Conservation (phyloP, 305 asterid species). For the Euphrasia arctica region DNA sequence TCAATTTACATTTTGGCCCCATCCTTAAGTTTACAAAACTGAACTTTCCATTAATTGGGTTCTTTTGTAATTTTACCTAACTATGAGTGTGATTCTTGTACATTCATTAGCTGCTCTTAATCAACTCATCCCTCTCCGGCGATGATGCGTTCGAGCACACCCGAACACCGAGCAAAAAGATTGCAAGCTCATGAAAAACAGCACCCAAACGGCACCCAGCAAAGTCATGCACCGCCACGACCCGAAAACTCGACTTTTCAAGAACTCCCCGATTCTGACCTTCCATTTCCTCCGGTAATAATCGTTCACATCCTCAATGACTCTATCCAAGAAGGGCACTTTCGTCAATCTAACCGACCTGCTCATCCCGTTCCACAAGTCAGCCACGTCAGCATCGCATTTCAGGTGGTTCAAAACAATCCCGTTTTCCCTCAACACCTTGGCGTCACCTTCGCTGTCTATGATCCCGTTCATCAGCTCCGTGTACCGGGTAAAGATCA, state of each 20-base stretch:
- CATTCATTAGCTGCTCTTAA: too few species aligned
- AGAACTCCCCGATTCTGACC: slow-evolving; percentile 44
- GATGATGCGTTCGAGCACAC: slow-evolving; percentile 27
- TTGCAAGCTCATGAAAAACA: slow-evolving; percentile 35
- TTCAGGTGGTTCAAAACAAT: too few species aligned
- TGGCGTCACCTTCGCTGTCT: slow-evolving; percentile 17
- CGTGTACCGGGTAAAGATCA: too few species aligned
- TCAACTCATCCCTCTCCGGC: too few species aligned
- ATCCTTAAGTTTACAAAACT: too few species aligned
- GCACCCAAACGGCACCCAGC: slow-evolving; percentile 39
- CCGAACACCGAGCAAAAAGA: slow-evolving; percentile 33
- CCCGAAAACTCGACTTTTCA: slow-evolving; percentile 35
- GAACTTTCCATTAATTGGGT: too few species aligned
- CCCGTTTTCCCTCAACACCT: too few species aligned
- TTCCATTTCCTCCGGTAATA: slow-evolving; percentile 52
- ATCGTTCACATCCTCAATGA: slow-evolving; percentile 52
- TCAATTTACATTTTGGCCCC: too few species aligned
- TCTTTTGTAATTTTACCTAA: too few species aligned
- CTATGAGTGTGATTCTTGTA: too few species aligned
- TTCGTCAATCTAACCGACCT: slow-evolving; percentile 60
- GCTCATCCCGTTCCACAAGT: slow-evolving; percentile 73
- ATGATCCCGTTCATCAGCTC: slow-evolving; percentile 35
- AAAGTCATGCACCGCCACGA: slow-evolving; percentile 40
- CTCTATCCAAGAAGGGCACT: slow-evolving; percentile 58
- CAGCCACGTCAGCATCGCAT: slow-evolving; percentile 41